A percentile compares a stretch with the other conserved stretches of the same genome.
These are phyloP conservation scores for Fagopyrum tataricum DNA, from an alignment of 148 eudicot genomes.

Conservation along the genomic window DNA sequence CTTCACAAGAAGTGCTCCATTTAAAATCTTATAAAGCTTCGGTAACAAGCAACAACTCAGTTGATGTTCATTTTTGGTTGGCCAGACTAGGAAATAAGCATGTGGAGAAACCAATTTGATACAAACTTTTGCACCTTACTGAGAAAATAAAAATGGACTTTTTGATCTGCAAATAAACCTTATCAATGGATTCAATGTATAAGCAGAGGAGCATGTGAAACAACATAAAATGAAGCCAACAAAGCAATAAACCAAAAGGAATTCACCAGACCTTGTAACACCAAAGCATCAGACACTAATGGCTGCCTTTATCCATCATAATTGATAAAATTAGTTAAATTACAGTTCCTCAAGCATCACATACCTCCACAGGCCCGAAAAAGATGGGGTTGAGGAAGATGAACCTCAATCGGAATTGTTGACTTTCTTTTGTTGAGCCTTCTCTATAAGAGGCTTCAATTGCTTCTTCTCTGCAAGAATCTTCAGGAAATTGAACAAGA, in stretches of 20 bases:
- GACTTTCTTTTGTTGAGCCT: constrained; percentile 86
- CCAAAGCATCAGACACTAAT: background rate
- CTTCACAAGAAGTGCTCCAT: too few relatives aligned
- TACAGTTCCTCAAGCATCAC: constrained; percentile 1
- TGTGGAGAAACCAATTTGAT: background rate
- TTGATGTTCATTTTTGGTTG: background rate
- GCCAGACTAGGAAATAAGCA: background rate
- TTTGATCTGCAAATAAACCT: background rate
- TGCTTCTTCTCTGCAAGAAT: constrained; percentile 98
- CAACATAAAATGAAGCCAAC: background rate
- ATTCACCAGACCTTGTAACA: background rate
- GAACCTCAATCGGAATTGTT: constrained; percentile 16
- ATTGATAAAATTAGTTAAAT: background rate
- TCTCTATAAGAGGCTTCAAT: constrained; percentile 83
- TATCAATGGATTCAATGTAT: background rate
- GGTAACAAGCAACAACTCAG: too few relatives aligned
- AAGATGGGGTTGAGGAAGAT: background rate
- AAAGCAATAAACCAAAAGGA: background rate
- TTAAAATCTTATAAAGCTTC: too few relatives aligned
- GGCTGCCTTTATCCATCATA: background rate
- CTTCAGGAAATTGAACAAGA: constrained; percentile 87
- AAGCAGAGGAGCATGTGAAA: background rate
- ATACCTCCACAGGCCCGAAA: background rate
- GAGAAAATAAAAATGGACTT: too few relatives aligned
- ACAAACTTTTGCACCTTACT: background rate